Conservation (phyloP, 129 eudicot species). For the Kitagawia praeruptora region DNA sequence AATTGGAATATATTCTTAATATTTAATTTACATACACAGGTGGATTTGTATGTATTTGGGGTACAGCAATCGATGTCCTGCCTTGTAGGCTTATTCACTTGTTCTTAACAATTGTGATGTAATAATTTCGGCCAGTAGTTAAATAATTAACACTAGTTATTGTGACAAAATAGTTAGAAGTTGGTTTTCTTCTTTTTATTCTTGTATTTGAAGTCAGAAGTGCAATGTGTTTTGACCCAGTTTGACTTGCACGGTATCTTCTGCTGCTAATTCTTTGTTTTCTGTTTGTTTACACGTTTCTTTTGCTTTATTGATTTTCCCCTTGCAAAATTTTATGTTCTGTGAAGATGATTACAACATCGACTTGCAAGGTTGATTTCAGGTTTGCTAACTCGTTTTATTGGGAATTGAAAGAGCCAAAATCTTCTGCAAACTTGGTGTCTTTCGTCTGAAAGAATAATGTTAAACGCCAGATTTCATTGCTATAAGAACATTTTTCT, state of each 20-base stretch:
- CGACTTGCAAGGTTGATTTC: neutral
- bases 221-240: neutral
- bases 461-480: neutral
- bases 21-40: conserved; percentile 1
- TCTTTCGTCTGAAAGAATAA: neutral
- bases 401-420: too few species aligned
- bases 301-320: too few species aligned
- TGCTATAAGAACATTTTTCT: neutral
- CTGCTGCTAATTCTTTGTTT: neutral
- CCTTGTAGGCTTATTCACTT: neutral
- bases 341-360: neutral
- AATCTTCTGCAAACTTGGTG: neutral
- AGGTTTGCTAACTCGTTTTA: neutral
- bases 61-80: neutral
- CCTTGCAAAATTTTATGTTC: too few species aligned
- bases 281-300: neutral
- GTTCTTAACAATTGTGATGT: neutral
- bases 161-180: neutral
- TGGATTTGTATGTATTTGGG: neutral
- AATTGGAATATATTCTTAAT: neutral
- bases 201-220: neutral
- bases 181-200: neutral
- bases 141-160: neutral
- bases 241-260: neutral
- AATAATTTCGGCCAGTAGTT: neutral